Evolutionary conservation across 371 early-diverging fungal genomes (phyloP), one percentile per base, ranked within the genome.

Genomic region (Rhizopus arrhizus): DNA sequence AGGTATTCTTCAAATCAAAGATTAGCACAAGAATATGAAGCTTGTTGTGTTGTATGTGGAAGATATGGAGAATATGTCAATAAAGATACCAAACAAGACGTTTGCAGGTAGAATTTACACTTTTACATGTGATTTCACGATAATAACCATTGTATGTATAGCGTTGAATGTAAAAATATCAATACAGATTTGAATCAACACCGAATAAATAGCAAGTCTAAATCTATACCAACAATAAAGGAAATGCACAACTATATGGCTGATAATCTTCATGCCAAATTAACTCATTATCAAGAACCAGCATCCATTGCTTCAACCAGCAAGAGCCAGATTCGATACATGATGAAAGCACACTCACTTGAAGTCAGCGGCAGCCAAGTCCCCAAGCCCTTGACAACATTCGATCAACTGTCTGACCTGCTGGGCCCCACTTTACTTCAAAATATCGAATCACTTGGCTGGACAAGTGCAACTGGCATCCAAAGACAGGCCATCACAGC

Each of bases 401-500:
- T 81, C 61, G 76, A 80, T 38, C 78, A 84, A 49, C 77, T 84
- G 49, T n/a, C 53, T 0, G 10, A 51, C 6, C 42, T 56, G 0
- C 60, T 88, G 2, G 80, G 82, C 0, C 50, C 59, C 0, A 76
- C 54, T 12, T 59, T 84, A 33, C 53, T 74, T 13, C 16, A 68
- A 11, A 86, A 86, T 49, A 53, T 79, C 31, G 70, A 69, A 16
- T 61, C 72, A 1, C 49, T 65, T 3, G 83, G 81, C 6, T 84
- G 79, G 69, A 47, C 51, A 1, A 66, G 66, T 53, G 85, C 88
- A 8, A 81, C 82, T 1, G 66, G 78, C 31, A 74, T 85, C 32
- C 92, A 92, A 56, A 81, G 89, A 73, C 88, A 88, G 59, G 85
- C 83, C 1, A 73, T 91, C 11, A 88, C 92, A 2, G 73, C 84